phyloP scores from a whole-genome alignment of 2,329 filamentous ascomycete genomes.

The Claviceps purpurea region DNA sequence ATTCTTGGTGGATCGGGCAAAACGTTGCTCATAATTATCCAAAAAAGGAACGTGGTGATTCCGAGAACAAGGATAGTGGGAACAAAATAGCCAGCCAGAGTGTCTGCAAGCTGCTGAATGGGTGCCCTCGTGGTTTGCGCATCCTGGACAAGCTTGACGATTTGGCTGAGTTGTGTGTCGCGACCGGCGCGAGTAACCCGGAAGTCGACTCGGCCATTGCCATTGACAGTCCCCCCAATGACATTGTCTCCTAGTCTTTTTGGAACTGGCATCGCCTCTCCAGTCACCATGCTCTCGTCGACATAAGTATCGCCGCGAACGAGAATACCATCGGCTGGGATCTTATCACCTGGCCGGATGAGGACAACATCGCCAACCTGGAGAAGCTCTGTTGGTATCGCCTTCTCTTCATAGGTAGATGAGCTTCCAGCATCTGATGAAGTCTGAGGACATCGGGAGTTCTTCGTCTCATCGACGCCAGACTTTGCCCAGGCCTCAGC shows the following conservation, averaged over 20 bases:
- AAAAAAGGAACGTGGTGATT: conserved; percentile 69
- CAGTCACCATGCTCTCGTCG: conserved; percentile 97
- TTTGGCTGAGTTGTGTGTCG: conserved; percentile 94
- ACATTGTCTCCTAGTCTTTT: conserved; percentile 70
- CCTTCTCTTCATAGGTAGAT: conserved; percentile 59
- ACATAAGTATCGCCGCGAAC: conserved; percentile 85
- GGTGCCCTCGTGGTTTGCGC: conserved; percentile 89
- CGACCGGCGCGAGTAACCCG: conserved; percentile 83
- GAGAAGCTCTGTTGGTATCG: conserved; percentile 88
- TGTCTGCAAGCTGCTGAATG: conserved; percentile 86
- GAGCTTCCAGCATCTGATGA: conserved; percentile 28
- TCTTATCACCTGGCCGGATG: conserved; percentile 87
- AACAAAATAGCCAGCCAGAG: conserved; percentile 85
- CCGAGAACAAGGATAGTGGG: conserved; percentile 79
- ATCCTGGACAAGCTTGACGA: conserved; percentile 95
- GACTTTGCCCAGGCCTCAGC: conserved; percentile 57
- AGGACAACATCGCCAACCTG: conserved; percentile 90
- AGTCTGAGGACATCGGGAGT: conserved; percentile 28
- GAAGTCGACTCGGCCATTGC: conserved; percentile 82
- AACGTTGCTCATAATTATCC: conserved; percentile 91
- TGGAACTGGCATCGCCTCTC: conserved; percentile 87
- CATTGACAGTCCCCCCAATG: conserved; percentile 93
- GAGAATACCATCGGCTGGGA: conserved; percentile 81
- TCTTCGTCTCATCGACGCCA: conserved; percentile 16
- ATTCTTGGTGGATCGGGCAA: conserved; percentile 75